phyloP scores from a whole-genome alignment of 495 filamentous ascomycete genomes.

The Podospora australis region DNA sequence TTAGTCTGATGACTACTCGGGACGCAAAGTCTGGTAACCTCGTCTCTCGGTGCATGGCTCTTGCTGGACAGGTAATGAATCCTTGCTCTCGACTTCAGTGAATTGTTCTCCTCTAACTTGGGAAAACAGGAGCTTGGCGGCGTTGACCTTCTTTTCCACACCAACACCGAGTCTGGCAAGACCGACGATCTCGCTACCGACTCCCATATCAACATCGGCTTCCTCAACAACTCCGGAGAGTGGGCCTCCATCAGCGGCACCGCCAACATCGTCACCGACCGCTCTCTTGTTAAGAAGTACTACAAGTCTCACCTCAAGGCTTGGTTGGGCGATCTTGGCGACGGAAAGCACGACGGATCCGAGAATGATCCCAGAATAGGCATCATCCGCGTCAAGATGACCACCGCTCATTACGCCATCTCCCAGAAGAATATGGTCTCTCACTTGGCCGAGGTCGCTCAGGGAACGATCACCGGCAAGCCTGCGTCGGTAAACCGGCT shows the following conservation, averaged over 20 bases:
- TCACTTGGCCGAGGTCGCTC: slow-evolving; percentile 61
- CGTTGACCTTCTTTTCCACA: slow-evolving; percentile 87
- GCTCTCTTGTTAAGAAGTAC: slow-evolving; percentile 61
- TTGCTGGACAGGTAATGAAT: slow-evolving; percentile 66
- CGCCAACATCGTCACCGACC: slow-evolving; percentile 61
- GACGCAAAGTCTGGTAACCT: slow-evolving; percentile 53
- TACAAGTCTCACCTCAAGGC: slow-evolving; percentile 72
- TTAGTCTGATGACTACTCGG: slow-evolving; percentile 68
- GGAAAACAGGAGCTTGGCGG: slow-evolving; percentile 59
- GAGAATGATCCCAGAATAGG: slow-evolving; percentile 74
- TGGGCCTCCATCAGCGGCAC: slow-evolving; percentile 74
- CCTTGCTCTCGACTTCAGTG: neutral
- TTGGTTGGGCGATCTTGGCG: slow-evolving; percentile 87
- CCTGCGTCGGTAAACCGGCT: slow-evolving; percentile 69
- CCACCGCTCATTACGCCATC: slow-evolving; percentile 57
- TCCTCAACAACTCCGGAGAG: slow-evolving; percentile 67
- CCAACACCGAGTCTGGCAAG: slow-evolving; percentile 90
- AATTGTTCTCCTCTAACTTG: neutral
- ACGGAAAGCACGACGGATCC: slow-evolving; percentile 78
- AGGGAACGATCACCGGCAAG: slow-evolving; percentile 67
- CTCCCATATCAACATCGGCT: slow-evolving; percentile 77
- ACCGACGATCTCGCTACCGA: slow-evolving; percentile 73
- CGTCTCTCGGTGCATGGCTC: slow-evolving; percentile 80
- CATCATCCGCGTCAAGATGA: slow-evolving; percentile 59
- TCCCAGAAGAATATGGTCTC: slow-evolving; percentile 48